Evolutionary conservation across 352 stramenopile genomes (phyloP), one percentile per base, ranked within the genome.

Genomic region (Globisporangium camurandrum): DNA sequence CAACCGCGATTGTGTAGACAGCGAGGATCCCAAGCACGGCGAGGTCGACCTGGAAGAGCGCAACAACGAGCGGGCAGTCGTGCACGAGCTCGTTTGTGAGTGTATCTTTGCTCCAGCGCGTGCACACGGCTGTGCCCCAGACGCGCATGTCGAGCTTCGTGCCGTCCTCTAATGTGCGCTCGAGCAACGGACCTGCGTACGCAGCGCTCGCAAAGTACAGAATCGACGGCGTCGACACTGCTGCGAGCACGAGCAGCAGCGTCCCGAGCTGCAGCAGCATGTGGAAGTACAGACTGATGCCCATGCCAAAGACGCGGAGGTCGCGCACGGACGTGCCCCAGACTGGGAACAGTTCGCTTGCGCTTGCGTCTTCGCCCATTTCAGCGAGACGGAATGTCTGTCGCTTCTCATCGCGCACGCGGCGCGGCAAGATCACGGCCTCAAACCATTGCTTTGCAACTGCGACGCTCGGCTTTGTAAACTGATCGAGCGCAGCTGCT

Each of bases 221-320:
- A 41, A 87, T 75, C 31, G 71, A 76, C 34, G 79, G 75, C 27
- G 72, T 58, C 40, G 72, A 84, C 27, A 91, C 60, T 0, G 63
- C 54, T 12, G 74, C 76, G 51, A 88, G 72, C 30, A 78, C 54
- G 31, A 85, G 63, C 50, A 84, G 64, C 27, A 86, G 57, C 24
- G 60, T 26, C 16, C 64, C 64, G 24, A 88, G 59, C 47, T 84
- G 63, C 56, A 86, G 38, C 46, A 88, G 51, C 64, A 81, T 86
- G 61, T 69, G 74, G 49, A 91, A 91, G 62, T 88, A 91, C 43
- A 91, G 66, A 19, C 76, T 71, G 39, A 91, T 65, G 51, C 79
- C 79, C 31, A 91, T 81, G 56, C 79, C 79, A 49, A 91, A 91
- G 20, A 69, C 66, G 36, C 68, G 73, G 26, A 91, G 65, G 37